Evolutionary conservation across 495 filamentous ascomycete genomes (phyloP).

Genomic region (Daldinia grandis): DNA sequence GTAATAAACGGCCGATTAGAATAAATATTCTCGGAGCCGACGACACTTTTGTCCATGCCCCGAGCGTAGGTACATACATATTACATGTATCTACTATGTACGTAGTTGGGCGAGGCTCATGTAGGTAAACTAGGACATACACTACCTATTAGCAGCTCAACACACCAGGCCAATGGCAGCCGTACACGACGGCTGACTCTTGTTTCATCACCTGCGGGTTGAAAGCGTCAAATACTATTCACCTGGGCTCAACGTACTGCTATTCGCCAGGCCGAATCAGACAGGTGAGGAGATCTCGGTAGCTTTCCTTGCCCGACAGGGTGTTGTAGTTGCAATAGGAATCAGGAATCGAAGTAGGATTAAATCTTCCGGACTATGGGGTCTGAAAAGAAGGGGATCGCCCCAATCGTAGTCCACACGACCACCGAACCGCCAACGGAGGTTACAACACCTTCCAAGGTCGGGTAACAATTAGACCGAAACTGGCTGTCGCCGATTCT

Average conservation of each 20-base stretch:
- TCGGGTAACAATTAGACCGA: conserved; percentile 37
- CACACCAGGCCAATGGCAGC: conserved; percentile 20
- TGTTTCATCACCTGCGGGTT: conserved; percentile 38
- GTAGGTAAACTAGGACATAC: conserved; percentile 1
- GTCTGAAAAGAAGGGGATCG: conserved; percentile 8
- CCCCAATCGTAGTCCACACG: conserved; percentile 21
- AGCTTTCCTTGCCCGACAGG: conserved; percentile 20
- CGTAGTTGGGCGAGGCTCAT: conserved; percentile 20
- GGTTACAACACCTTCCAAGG: conserved; percentile 9
- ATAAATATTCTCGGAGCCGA: conserved; percentile 20
- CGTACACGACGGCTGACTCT: conserved; percentile 27
- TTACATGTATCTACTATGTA: not conserved
- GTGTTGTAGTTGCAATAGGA: conserved; percentile 24
- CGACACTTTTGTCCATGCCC: not conserved
- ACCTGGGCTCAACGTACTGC: not conserved
- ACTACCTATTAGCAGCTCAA: conserved; percentile 13
- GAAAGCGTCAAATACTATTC: conserved; percentile 3
- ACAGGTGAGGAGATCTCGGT: conserved; percentile 31
- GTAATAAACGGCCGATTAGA: conserved; percentile 5
- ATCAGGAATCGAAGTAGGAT: conserved; percentile 37
- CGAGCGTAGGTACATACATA: not conserved
- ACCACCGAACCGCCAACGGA: conserved; percentile 21
- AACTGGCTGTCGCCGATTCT: conserved; percentile 4
- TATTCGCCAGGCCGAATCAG: conserved; percentile 22
- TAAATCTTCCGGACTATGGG: conserved; percentile 33